These are phyloP conservation scores for Microdochium nivale DNA, from an alignment of 2,329 filamentous ascomycete species.

Conservation along the genomic window DNA sequence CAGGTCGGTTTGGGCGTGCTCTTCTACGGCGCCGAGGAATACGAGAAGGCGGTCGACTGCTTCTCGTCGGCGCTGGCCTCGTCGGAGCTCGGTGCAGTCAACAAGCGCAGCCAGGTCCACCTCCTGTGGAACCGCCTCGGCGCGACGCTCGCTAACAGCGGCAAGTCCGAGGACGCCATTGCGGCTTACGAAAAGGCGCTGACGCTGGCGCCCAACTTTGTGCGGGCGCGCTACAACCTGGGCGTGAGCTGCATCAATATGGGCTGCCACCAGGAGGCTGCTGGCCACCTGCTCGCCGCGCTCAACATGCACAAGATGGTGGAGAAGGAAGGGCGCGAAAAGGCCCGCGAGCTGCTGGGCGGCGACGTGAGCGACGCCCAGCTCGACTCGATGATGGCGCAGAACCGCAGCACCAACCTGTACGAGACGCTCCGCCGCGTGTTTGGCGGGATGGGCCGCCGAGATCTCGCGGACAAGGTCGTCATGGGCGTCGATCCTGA, in stretches of 20 bases:
- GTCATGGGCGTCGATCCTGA: constrained; percentile 86
- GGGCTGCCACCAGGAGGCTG: constrained; percentile 87
- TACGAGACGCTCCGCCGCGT: constrained; percentile 91
- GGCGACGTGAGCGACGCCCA: constrained; percentile 54
- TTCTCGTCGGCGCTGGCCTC: constrained; percentile 86
- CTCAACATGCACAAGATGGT: constrained; percentile 94
- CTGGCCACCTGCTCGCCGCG: constrained; percentile 83
- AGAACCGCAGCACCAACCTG: constrained; percentile 94
- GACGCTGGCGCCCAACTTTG: constrained; percentile 87
- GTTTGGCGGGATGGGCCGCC: constrained; percentile 90
- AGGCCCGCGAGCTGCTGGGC: constrained; percentile 75
- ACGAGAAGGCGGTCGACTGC: constrained; percentile 97
- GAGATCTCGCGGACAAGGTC: constrained; percentile 82
- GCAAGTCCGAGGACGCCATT: constrained; percentile 90
- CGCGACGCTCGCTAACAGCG: constrained; percentile 90
- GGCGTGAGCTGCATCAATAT: constrained; percentile 97
- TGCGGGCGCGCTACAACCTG: constrained; percentile 92
- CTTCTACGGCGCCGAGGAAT: constrained; percentile 96
- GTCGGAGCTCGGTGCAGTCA: constrained; percentile 74
- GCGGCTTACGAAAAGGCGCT: constrained; percentile 92
- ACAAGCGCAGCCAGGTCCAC: constrained; percentile 79
- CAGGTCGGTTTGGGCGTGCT: constrained; percentile 94
- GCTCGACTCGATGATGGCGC: constrained; percentile 79
- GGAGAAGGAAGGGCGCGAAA: constrained; percentile 74
- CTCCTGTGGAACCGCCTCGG: constrained; percentile 96